phyloP scores from a whole-genome alignment of 306 rosid genomes.

The Astragalus glycyphyllos region DNA sequence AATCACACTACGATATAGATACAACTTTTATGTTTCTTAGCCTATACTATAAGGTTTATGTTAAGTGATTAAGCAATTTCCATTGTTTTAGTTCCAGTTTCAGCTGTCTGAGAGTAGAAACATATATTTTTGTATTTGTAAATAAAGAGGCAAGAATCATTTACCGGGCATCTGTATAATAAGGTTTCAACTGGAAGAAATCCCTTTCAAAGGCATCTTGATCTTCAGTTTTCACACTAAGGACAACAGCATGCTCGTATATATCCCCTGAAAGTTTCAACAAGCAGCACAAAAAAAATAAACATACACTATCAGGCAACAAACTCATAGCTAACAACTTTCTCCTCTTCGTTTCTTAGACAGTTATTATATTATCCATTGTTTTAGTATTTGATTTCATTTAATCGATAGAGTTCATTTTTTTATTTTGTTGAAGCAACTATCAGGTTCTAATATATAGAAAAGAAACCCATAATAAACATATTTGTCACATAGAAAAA shows the following conservation, averaged over 20 bases:
- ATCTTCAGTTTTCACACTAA: slow-evolving; percentile 88
- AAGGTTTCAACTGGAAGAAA: slow-evolving; percentile 94
- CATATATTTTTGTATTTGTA: neutral
- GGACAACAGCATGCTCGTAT: slow-evolving; percentile 92
- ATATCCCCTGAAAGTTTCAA: slow-evolving; percentile 81
- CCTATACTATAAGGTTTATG: slow-evolving; percentile 19
- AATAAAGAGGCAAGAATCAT: slow-evolving; percentile 21
- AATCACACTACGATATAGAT: neutral
- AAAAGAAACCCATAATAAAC: neutral
- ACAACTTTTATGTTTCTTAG: slow-evolving; percentile 17
- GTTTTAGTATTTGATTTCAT: neutral
- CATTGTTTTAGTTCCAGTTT: slow-evolving; percentile 10
- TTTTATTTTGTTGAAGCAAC: neutral
- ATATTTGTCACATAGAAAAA: neutral
- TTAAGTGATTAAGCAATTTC: slow-evolving; percentile 18
- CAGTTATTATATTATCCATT: slow-evolving; percentile 13
- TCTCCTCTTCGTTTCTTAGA: neutral
- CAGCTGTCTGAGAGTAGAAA: slow-evolving; percentile 16
- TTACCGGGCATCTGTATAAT: slow-evolving; percentile 93
- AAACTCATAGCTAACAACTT: neutral
- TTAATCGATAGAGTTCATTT: slow-evolving; percentile 1
- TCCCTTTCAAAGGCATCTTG: slow-evolving; percentile 97
- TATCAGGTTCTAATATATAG: neutral
- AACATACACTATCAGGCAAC: neutral
- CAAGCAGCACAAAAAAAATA: slow-evolving; percentile 1